Evolutionary conservation across 768 basidiomycete species (phyloP), one percentile per base, ranked within the genome.

Genomic region (Suillus subluteus): DNA sequence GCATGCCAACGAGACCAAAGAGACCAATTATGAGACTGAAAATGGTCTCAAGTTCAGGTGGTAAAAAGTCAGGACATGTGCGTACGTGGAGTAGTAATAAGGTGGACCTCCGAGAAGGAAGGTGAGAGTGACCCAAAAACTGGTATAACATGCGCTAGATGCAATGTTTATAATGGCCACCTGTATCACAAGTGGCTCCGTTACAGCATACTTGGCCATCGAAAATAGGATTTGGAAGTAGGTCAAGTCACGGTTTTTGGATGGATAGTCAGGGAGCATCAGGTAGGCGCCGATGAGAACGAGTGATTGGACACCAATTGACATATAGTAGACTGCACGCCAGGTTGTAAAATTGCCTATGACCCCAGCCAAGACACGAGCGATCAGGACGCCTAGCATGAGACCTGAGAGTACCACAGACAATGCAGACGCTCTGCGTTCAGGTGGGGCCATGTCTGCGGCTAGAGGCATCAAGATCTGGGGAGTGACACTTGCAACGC

Each of bases 231-330:
- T 90, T 21, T 87, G 78, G 69, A 80, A 82, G 76, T 95, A 95
- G 3, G 87, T 86, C 68, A 93, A 63, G 56, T 85, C 78, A 26
- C 72, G 76, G 73, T 91, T 90, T 74, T 91, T 94, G 15, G 90
- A 85, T 1, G 93, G 94, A 72, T 91, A 95, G 76, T 96, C 94
- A 1, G 94, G 94, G n/a, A 95, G 78, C 63, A 88, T 69, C 26
- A 86, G 75, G 72, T 90, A 95, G 50, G 88, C 78, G 30, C 90
- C 82, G 6, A 83, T 44, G 9, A 90, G 77, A 15, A 93, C 86
- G 32, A 84, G 63, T 65, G 68, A 78, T 73, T 95, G 94, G 18
- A 92, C 79, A 6, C 88, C 91, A 56, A 94, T 86, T 3, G 91
- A 86, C 76, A 93, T 81, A 78, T 88, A 94, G 73, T 93, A 95